Conservation (phyloP, 73 alveolate species). For the Paramecium sexaurelia region DNA sequence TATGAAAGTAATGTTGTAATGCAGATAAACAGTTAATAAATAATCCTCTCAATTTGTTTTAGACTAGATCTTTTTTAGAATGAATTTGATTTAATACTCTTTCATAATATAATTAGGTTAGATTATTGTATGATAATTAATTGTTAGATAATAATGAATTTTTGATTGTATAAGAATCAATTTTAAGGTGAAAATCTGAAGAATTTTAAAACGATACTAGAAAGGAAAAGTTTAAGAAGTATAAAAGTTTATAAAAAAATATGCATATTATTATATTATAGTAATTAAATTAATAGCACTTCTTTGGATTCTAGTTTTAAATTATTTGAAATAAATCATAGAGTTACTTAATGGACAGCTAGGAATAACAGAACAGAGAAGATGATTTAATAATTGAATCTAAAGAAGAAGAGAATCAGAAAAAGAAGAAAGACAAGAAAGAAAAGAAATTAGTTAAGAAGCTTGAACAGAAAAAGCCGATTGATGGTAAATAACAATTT, state of each 20-base stretch:
- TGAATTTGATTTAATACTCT: background rate
- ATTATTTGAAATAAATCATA: constrained; percentile 30
- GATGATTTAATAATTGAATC: background rate
- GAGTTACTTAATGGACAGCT: background rate
- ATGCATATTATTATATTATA: background rate
- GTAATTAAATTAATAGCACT: background rate
- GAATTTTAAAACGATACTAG: background rate
- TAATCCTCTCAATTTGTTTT: background rate
- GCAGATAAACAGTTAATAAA: background rate
- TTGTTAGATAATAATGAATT: background rate
- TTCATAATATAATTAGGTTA: background rate
- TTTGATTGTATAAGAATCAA: background rate
- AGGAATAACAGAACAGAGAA: background rate
- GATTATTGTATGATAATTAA: background rate
- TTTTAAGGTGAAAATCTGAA: background rate
- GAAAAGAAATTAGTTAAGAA: background rate
- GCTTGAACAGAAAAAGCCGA: constrained; percentile 34
- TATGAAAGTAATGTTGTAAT: too few species aligned
- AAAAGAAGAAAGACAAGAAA: constrained; percentile 13
- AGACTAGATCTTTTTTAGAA: background rate
- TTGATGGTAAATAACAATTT: constrained; percentile 45
- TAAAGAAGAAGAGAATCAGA: constrained; percentile 4
- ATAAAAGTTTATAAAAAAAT: constrained; percentile 10
- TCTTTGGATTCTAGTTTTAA: constrained; percentile 11
- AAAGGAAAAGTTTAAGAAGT: background rate